phyloP scores from a whole-genome alignment of 2,329 filamentous ascomycete species.

The Hymenoscyphus occultus region DNA sequence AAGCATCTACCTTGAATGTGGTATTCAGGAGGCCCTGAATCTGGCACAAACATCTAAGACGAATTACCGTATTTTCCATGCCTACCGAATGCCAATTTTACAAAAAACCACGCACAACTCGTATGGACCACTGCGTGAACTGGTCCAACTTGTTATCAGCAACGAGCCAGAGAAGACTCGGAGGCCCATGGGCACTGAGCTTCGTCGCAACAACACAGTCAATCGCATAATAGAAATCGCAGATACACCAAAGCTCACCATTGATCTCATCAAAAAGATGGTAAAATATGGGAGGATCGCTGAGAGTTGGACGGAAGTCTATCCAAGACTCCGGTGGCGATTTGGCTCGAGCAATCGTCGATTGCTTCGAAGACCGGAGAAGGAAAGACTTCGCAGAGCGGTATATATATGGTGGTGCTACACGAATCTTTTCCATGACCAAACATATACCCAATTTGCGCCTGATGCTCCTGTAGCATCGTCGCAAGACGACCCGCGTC shows the following conservation, averaged over 20 bases:
- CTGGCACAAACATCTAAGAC: slow-evolving; percentile 32
- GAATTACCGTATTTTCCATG: slow-evolving; percentile 30
- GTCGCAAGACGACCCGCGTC: slow-evolving; percentile 28
- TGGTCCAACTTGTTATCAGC: slow-evolving; percentile 31
- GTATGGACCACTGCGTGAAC: slow-evolving; percentile 31
- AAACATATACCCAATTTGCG: slow-evolving; percentile 31
- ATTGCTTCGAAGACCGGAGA: slow-evolving; percentile 30
- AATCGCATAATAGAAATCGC: slow-evolving; percentile 26
- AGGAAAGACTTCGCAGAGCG: slow-evolving; percentile 29
- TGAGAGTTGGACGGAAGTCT: slow-evolving; percentile 34
- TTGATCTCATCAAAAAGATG: slow-evolving; percentile 35
- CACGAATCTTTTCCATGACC: slow-evolving; percentile 33
- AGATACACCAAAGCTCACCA: slow-evolving; percentile 26
- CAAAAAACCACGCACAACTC: slow-evolving; percentile 30
- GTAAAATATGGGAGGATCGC: slow-evolving; percentile 32
- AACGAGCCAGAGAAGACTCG: slow-evolving; percentile 32
- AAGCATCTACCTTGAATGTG: slow-evolving; percentile 32
- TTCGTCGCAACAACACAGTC: slow-evolving; percentile 30
- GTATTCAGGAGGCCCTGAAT: slow-evolving; percentile 32
- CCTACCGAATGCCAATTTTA: slow-evolving; percentile 29
- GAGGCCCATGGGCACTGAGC: slow-evolving; percentile 32
- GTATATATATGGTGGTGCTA: slow-evolving; percentile 37
- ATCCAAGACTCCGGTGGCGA: slow-evolving; percentile 35
- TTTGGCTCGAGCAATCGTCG: slow-evolving; percentile 32
- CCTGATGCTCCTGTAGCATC: slow-evolving; percentile 28